Base-by-base conservation (phyloP, 176 grass and related monocot species). In the Oryza brachyantha region DNA sequence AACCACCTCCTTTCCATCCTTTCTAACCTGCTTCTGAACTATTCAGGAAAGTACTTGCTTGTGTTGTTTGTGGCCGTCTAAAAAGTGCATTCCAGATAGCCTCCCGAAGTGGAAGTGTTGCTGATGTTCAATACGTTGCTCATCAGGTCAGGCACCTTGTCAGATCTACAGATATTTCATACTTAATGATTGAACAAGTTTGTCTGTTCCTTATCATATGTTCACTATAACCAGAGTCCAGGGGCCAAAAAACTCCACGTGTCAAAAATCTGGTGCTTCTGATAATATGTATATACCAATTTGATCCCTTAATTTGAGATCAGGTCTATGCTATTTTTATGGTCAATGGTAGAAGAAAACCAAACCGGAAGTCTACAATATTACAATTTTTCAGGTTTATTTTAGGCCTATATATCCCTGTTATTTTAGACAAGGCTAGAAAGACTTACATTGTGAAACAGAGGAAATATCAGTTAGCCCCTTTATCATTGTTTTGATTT, bases 21-120 rank as follows among this genome's bases (percentile, higher is more conserved):
- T 80, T 70, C 27, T 80, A 48, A 79, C 71, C 12, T 61, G 61
- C 57, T 76, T 69, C 38, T 85, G 58, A 70, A 74, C 43, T 89
- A 48, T 89, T 40, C 68, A 97, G 95, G 89, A 98, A 94, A 94
- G 95, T 98, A 66, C 89, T 98, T 83, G 95, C 95, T 3, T 93
- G 89, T 21, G 90, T 94, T 61, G 88, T 98, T 14, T 98, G 92
- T 59, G 92, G 90, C 17, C 90, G 92, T 83, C 85, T 98, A 74
- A 98, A 98, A 88, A 91, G 85, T 88, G 95, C 95, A 41, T 98
- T 98, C 64, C 95, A 94, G 68, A 88, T 94, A 90, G 95, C 95
- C 73, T 92, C 95, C 41, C 83, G 89, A 78, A 98, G 92, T 85
- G 95, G 95, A 86, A 98, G 87, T 78, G 83, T 98, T 64, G 95